Base-by-base conservation (phyloP, 2,329 filamentous ascomycete species). In the Fusarium hostae region DNA sequence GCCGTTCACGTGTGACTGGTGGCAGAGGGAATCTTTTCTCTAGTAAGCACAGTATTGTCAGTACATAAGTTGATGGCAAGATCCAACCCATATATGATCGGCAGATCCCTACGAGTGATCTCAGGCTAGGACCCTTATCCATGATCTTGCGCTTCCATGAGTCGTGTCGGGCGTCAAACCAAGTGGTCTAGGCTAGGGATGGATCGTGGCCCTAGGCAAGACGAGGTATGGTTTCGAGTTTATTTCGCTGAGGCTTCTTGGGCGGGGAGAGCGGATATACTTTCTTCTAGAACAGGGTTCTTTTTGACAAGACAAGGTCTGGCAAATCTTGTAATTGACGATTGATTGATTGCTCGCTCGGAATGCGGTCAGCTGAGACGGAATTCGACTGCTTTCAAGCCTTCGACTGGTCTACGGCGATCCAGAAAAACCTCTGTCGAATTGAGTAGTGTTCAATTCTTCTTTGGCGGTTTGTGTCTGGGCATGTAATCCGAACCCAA, bases 161-260 rank as follows among this genome's bases (percentile, higher is more conserved):
- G 59, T 57, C 34, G 63, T 37, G 48, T 30, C 34, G 30, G 50
- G 20, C 50, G 55, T 63, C 54, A 45, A 44, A 59, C 55, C 44
- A 30, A 34, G 13, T 6, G 28, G 28, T 52, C 59, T 50, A 51
- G 22, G 34, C 37, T 26, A 39, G 40, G 35, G 40, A 43, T 59
- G 47, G 40, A 45, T 28, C 40, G 57, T 26, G 40, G 37, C 43
- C 55, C 50, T 35, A 40, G 41, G 40, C 16, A 35, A 35, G 32
- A 57, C 37, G 28, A 18, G 40, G 59, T 22, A 51, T 63, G 43
- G 65, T 50, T 50, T 68, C 39, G 30, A 65, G 20, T 39, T 37
- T 58, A 51, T 37, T 50, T 44, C 35, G n/a, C 34, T 28, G 37
- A 43, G 58, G 47, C 56, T 43, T 13, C 39, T 34, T 55, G 18